phyloP scores from a whole-genome alignment of 208 protist species.

The Leishmania tarentolae region DNA sequence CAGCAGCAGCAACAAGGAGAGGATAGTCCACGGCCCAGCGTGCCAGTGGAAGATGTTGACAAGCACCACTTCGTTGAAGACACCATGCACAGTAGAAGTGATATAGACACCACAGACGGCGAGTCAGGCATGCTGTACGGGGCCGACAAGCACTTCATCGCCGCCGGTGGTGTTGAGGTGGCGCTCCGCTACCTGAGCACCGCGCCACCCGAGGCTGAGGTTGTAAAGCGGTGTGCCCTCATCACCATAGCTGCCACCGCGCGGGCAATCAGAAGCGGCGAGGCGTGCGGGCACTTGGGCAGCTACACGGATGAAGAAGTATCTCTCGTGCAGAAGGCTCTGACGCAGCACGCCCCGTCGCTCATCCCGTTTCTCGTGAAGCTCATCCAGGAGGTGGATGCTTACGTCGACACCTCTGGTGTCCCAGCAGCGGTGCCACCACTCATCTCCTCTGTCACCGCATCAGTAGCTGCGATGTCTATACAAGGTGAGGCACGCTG shows the following conservation, averaged over 20 bases:
- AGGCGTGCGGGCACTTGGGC: constrained; percentile 10
- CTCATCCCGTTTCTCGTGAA: constrained; percentile 34
- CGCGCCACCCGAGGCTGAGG: constrained; percentile 39
- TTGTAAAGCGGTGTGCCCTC: constrained; percentile 49
- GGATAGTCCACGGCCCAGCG: background rate
- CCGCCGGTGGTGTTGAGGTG: constrained; percentile 47
- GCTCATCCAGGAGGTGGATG: constrained; percentile 33
- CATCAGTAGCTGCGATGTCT: background rate
- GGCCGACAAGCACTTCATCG: constrained; percentile 63
- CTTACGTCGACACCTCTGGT: constrained; percentile 53
- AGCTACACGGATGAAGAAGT: constrained; percentile 17
- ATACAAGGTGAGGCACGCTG: constrained; percentile 6
- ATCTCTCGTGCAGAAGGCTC: constrained; percentile 7
- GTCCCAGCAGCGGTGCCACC: constrained; percentile 19
- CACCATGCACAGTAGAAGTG: background rate
- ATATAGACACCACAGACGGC: constrained; percentile 10
- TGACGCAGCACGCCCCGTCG: constrained; percentile 19
- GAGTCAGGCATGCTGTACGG: constrained; percentile 22
- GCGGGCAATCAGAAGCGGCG: constrained; percentile 19
- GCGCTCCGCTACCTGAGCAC: constrained; percentile 53
- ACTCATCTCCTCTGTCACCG: constrained; percentile 21
- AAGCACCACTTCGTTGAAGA: background rate
- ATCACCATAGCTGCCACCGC: constrained; percentile 42
- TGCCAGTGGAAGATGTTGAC: background rate
- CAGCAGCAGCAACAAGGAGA: constrained; percentile 13